Conservation (phyloP, 768 basidiomycete genomes). For the Psilocybe cyanescens region DNA sequence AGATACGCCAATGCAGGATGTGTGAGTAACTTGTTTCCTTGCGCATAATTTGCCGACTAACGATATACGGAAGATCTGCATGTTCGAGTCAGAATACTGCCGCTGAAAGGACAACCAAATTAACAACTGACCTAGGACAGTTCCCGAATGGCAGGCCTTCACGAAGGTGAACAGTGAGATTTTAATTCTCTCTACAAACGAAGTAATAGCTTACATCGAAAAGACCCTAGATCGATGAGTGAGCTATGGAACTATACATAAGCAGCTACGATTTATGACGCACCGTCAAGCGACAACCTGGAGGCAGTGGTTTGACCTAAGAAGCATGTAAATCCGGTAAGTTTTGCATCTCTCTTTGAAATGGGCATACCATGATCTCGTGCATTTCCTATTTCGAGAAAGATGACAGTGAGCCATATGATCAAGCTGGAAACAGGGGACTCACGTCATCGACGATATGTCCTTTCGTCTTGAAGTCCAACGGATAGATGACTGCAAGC, state of each 20-base stretch:
- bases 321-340: neutral
- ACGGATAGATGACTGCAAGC: slow-evolving; percentile 76
- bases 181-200: neutral
- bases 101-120: neutral
- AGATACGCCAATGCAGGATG: no score
- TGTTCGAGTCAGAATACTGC: neutral
- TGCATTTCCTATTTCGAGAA: slow-evolving; percentile 40
- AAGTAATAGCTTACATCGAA: slow-evolving; percentile 47
- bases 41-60: slow-evolving; percentile 25
- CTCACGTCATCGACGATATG: slow-evolving; percentile 75
- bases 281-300: slow-evolving; percentile 57
- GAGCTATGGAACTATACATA: neutral
- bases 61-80: slow-evolving; percentile 53
- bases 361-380: slow-evolving; percentile 42
- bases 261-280: slow-evolving; percentile 15
- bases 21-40: neutral
- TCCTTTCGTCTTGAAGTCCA: slow-evolving; percentile 79
- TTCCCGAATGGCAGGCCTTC: slow-evolving; percentile 60
- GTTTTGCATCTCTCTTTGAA: neutral
- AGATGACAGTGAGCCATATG: neutral
- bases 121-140: slow-evolving; percentile 43
- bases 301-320: slow-evolving; percentile 48
- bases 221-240: slow-evolving; percentile 38
- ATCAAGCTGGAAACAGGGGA: neutral
- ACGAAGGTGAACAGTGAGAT: neutral